These are phyloP conservation scores for Cryptosporidium baileyi DNA, from an alignment of 169 alveolate genomes.

Conservation along the genomic window DNA sequence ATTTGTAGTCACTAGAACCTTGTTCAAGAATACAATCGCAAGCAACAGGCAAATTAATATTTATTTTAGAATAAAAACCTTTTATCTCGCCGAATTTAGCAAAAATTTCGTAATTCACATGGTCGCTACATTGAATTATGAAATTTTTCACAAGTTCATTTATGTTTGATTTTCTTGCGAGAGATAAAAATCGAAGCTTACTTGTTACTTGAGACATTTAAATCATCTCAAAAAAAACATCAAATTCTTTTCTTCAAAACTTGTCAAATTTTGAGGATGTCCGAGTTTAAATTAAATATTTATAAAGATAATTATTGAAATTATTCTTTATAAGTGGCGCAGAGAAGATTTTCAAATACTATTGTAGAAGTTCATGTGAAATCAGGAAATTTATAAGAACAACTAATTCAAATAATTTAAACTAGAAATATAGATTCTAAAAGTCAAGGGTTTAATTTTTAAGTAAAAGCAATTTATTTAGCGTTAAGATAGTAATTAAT, in stretches of 20 bases:
- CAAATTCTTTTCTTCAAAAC: background rate
- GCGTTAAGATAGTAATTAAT: background rate
- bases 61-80: conserved; percentile 38
- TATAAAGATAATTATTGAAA: background rate
- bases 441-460: background rate
- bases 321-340: background rate
- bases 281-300: background rate
- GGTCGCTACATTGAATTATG: conserved; percentile 35
- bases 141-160: conserved; percentile 19
- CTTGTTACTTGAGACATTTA: conserved; percentile 72
- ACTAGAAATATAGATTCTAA: background rate
- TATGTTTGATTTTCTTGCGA: conserved; percentile 27
- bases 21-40: conserved; percentile 66
- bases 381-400: background rate
- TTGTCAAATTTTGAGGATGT: background rate
- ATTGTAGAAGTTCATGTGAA: no score
- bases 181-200: conserved; percentile 49
- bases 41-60: conserved; percentile 54
- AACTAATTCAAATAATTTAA: background rate
- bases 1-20: conserved; percentile 62
- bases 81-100: conserved; percentile 67
- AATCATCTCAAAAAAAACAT: conserved; percentile 56
- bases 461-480: background rate
- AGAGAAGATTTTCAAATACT: background rate
- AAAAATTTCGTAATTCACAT: conserved; percentile 13